phyloP scores from a whole-genome alignment of 345 rosid species.

The Diplotaxis tenuifolia region DNA sequence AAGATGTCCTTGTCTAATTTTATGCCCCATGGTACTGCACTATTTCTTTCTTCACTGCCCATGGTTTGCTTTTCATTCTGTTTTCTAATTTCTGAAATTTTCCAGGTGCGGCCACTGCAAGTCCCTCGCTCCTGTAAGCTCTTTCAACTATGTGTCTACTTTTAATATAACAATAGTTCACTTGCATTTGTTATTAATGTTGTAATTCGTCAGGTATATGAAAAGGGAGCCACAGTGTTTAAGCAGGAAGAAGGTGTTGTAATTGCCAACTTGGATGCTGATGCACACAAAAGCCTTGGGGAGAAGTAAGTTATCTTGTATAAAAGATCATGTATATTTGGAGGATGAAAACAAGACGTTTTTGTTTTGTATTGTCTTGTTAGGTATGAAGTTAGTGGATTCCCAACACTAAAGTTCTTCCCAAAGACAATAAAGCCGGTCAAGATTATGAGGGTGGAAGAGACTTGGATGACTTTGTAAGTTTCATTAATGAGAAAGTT shows the following conservation, averaged over 20 bases:
- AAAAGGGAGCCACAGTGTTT: constrained; percentile 85
- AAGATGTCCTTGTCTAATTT: constrained; percentile 94
- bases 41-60: constrained; percentile 12
- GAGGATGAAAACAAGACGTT: neutral
- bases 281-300: constrained; percentile 65
- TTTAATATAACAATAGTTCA: neutral
- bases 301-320: constrained; percentile 70
- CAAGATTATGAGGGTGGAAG: constrained; percentile 91
- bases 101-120: constrained; percentile 99
- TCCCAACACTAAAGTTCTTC: constrained; percentile 86
- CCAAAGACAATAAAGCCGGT: constrained; percentile 88
- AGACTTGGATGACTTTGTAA: constrained; percentile 84
- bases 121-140: constrained; percentile 89
- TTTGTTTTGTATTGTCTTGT: neutral
- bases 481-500: constrained; percentile 75
- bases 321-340: neutral
- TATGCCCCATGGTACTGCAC: constrained; percentile 84
- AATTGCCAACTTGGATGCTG: constrained; percentile 92
- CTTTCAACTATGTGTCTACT: neutral
- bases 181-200: constrained; percentile 1
- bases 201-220: constrained; percentile 56
- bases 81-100: constrained; percentile 23
- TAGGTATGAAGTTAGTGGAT: constrained; percentile 92
- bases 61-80: constrained; percentile 15
- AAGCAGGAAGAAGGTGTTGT: constrained; percentile 74